Percentiles rank a stretch among this genome's conserved stretches.
Evolutionary conservation across 2,329 filamentous ascomycete genomes (phyloP).

Genomic region (Phyllosticta citrichinensis): DNA sequence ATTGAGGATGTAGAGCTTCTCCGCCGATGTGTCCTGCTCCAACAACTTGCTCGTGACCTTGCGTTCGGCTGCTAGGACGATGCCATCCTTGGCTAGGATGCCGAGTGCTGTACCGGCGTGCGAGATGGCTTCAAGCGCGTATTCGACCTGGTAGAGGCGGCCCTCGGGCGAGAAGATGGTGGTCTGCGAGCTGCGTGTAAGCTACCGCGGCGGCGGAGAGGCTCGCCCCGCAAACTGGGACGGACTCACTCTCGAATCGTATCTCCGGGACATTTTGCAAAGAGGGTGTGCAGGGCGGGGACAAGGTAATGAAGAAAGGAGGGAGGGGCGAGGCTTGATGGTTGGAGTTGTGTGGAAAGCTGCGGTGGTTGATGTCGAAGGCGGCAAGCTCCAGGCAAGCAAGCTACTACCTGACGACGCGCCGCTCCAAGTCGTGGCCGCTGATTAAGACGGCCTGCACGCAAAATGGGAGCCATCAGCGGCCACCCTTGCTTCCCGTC

Average conservation of each 20-base stretch:
- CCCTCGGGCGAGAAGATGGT: constrained; percentile 99
- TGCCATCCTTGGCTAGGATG: constrained; percentile 95
- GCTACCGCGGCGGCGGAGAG: constrained; percentile 86
- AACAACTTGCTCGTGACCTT: constrained; percentile 99
- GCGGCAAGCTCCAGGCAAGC: constrained; percentile 26
- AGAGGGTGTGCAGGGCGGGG: constrained; percentile 8
- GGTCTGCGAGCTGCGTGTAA: constrained; percentile 53
- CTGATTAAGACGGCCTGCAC: not conserved
- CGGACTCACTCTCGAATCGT: constrained; percentile 80
- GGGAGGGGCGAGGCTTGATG: constrained; percentile 7
- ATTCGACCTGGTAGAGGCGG: constrained; percentile 97
- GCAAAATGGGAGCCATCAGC: constrained; percentile 9
- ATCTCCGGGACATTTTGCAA: constrained; percentile 79
- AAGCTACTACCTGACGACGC: constrained; percentile 10
- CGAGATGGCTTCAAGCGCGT: constrained; percentile 96
- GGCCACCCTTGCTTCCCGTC: constrained; percentile 21
- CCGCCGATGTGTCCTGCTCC: constrained; percentile 97
- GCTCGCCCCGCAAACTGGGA: constrained; percentile 69
- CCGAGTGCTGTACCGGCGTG: constrained; percentile 95
- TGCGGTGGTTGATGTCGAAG: constrained; percentile 12
- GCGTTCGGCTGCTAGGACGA: constrained; percentile 92
- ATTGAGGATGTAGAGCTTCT: constrained; percentile 99
- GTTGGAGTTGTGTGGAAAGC: constrained; percentile 18
- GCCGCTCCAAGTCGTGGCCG: constrained; percentile 1
- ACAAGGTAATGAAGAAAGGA: constrained; percentile 11